Evolutionary conservation across 129 eudicot species (phyloP).

Genomic region (Silybum marianum): DNA sequence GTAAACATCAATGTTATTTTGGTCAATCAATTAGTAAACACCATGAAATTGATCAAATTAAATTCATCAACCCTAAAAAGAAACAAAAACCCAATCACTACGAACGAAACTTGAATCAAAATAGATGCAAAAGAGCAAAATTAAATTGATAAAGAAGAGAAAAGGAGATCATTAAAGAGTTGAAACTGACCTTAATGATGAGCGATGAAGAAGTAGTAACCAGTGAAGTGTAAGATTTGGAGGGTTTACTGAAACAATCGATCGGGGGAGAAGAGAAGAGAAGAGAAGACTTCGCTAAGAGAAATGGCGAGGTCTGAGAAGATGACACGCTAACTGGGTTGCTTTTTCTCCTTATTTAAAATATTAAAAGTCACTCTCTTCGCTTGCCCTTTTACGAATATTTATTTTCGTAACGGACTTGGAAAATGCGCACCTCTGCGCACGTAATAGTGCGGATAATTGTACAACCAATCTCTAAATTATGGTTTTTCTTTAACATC

Average conservation of each 20-base stretch:
- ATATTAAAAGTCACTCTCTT: not conserved
- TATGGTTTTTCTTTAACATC: too few relatives aligned
- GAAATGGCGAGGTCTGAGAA: conserved; percentile 28
- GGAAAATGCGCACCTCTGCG: not conserved
- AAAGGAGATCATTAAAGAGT: not conserved
- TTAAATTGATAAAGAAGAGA: not conserved
- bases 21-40: conserved; percentile 8
- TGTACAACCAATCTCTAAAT: not conserved
- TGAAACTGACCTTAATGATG: conserved; percentile 29
- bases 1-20: not conserved
- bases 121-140: not conserved
- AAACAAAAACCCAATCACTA: conserved; percentile 5
- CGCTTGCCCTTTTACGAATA: not conserved
- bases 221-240: conserved; percentile 17
- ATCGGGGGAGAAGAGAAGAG: not conserved
- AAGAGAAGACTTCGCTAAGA: conserved; percentile 30
- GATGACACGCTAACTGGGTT: conserved; percentile 44
- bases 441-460: not conserved
- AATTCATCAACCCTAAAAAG: conserved; percentile 14
- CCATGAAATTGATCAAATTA: conserved; percentile 5
- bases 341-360: not conserved
- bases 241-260: conserved; percentile 25
- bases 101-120: not conserved
- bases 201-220: not conserved
- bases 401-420: conserved; percentile 13